Base-by-base conservation (phyloP, 164 flowering plant species). In the Brasenia schreberi region DNA sequence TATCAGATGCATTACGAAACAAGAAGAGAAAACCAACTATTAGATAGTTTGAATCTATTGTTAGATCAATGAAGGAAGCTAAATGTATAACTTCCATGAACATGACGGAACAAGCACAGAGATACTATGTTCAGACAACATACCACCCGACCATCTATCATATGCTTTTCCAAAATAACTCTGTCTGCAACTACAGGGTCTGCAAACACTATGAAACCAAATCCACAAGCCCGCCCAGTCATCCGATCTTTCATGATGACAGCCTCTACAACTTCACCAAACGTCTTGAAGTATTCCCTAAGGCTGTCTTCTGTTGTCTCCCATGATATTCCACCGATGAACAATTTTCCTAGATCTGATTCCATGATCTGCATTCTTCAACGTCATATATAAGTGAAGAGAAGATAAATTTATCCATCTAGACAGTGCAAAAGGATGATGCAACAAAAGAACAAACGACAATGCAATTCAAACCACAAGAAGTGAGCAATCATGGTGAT, bases 311-410 rank as follows among this genome's bases (percentile, higher is more conserved):
- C 97, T 76, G 82, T 86, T 10, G 97, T 90, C 79, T 90, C 97
- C 97, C 97, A 90, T 0, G 97, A 90, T 69, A 90, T 90, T 63
- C 97, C 97, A 69, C 97, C 97, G 63, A 90, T 77, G 73, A 90
- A 90, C 33, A 90, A 78, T 81, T 90, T 90, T 7, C 97, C 92
- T 66, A 77, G 82, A 68, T 86, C 94, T 76, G 82, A 80, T 71
- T 83, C 85, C 89, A 85, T 85, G 56, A 6, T 14, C 56, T 49
- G 56, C 56, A 49, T 49, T 49, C 56, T 2, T 14, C 56, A 9
- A 49, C 56, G 7, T 14, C 10, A 49, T 69, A 77, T 70, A 43
- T 67, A 65, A 67, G 17, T 2, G 56, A 49, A 49, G 56, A 49
- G 16, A 4, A 5, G 16, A n/a, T n/a, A 49, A 49, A 49, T 9